Conservation (phyloP, 306 rosid genomes). For the Pterocarpus macrocarpus region DNA sequence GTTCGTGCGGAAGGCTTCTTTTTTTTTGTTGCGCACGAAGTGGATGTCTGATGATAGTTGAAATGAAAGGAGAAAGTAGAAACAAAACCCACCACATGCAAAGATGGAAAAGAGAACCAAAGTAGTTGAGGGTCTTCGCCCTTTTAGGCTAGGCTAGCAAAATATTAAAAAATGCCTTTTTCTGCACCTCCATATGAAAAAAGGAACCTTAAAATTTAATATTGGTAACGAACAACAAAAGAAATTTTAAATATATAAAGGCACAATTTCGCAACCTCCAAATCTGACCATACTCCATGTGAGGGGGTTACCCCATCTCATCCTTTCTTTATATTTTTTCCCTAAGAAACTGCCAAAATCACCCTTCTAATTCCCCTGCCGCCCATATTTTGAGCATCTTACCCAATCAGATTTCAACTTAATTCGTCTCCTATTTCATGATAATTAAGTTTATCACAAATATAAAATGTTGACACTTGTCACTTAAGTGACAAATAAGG, state of each 20-base stretch:
- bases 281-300: slow-evolving; percentile 83
- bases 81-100: slow-evolving; percentile 32
- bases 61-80: slow-evolving; percentile 4
- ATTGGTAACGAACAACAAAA: slow-evolving; percentile 38
- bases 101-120: slow-evolving; percentile 2
- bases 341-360: slow-evolving; percentile 60
- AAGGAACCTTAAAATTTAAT: slow-evolving; percentile 39
- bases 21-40: slow-evolving; percentile 20
- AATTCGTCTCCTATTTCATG: slow-evolving; percentile 36
- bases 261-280: slow-evolving; percentile 59
- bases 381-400: slow-evolving; percentile 42
- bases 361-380: slow-evolving; percentile 57
- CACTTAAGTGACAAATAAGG: neutral
- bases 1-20: slow-evolving; percentile 37
- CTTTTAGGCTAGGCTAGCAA: slow-evolving; percentile 51
- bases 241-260: slow-evolving; percentile 38
- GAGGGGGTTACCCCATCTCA: slow-evolving; percentile 64
- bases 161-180: slow-evolving; percentile 28
- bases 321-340: slow-evolving; percentile 44
- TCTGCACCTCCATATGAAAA: slow-evolving; percentile 19
- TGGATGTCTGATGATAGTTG: neutral
- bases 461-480: slow-evolving; percentile 14
- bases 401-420: slow-evolving; percentile 51
- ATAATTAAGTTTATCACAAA: slow-evolving; percentile 18
- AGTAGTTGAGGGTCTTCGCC: neutral